A percentile compares a stretch with the other conserved stretches of the same genome.
These are phyloP conservation scores for Coemansia sp. DNA, from an alignment of 192 early-diverging fungal genomes.

Conservation along the genomic window DNA sequence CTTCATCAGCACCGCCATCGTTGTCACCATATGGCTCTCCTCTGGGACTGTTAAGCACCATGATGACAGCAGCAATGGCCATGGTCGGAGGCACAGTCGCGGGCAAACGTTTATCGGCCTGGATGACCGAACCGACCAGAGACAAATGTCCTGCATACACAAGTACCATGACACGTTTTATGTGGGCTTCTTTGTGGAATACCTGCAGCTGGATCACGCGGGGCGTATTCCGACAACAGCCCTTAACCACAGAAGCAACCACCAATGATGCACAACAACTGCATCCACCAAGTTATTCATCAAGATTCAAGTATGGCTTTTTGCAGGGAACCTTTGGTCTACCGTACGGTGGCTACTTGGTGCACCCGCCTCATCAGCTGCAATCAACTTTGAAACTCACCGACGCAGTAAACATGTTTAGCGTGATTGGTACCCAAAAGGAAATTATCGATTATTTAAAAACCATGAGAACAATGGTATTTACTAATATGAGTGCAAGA, in stretches of 20 bases:
- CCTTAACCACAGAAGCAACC: background rate
- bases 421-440: constrained; percentile 19
- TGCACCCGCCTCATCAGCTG: constrained; percentile 11
- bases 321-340: constrained; percentile 32
- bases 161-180: background rate
- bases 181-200: constrained; percentile 21
- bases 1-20: background rate
- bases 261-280: background rate
- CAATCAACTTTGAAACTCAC: constrained; percentile 19
- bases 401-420: constrained; percentile 27
- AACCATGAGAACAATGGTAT: constrained; percentile 23
- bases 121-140: background rate
- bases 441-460: constrained; percentile 34
- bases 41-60: background rate
- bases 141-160: background rate
- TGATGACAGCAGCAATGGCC: background rate
- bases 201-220: constrained; percentile 22
- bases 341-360: constrained; percentile 33
- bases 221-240: background rate
- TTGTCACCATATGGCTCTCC: background rate
- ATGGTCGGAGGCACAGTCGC: background rate
- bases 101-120: background rate
- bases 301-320: constrained; percentile 33
- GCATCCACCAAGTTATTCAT: constrained; percentile 28
- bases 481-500: constrained; percentile 17